Evolutionary conservation across 1,284 basidiomycete species (phyloP), one percentile per base, ranked within the genome.

Genomic region (Tranzscheliella williamsii): DNA sequence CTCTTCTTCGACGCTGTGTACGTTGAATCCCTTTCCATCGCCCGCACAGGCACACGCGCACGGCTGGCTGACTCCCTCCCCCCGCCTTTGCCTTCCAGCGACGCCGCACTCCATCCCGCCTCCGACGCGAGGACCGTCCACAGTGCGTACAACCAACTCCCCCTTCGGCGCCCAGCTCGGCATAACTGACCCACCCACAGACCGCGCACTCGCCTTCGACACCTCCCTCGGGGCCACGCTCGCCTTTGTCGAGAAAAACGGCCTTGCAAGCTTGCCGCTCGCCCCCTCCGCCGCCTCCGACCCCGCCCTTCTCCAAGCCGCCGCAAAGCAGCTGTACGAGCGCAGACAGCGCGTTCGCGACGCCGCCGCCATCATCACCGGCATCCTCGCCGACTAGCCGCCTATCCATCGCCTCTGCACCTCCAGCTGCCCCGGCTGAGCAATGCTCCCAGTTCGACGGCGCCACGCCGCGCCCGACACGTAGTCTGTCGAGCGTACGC

Each of bases 301-400:
- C n/a, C n/a, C n/a, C n/a, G n/a, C n/a, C n/a, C n/a, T n/a, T n/a
- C n/a, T n/a, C n/a, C 26, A 29, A 29, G 30, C 30, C 5, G 45
- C 46, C n/a, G 53, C 60, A 3, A 53, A 41, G 29, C 35, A 57
- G 6, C 39, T 63, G 11, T 63, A 55, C 34, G 46, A 48, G 12
- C 44, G 50, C 11, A 21, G 60, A 5, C 53, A 56, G 18, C 35
- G 60, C 15, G 31, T 63, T 12, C 48, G 44, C 22, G 60, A 63
- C 21, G 43, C 45, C 3, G 60, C 60, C 3, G 39, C 42, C 3
- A 57, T 57, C 24, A 45, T 63, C 5, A 37, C 30, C 17, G 42
- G 49, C 15, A 63, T 63, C 13, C 60, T 63, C 38, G 41, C 53
- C 20, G 36, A n/a, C 21, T 33, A 30, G 21, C 18, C 8, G 15